Evolutionary conservation across 805 yeast genomes (phyloP).

Genomic region (Wickerhamomyces mucosus): DNA sequence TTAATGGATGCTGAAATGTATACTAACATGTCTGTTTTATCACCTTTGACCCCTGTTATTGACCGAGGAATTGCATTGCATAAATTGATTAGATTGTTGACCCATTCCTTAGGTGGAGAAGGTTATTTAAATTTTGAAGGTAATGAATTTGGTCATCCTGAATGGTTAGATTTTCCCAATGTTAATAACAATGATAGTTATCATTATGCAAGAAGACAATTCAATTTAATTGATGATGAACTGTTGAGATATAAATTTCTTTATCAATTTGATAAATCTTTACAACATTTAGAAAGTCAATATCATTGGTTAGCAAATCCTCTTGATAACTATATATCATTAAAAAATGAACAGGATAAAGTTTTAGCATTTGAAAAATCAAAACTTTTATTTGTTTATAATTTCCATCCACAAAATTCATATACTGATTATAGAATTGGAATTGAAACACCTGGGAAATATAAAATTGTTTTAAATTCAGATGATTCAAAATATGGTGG

Average conservation of each 20-base stretch:
- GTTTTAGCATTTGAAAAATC: conserved; percentile 84
- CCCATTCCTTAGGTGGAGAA: conserved; percentile 93
- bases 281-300: conserved; percentile 67
- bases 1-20: conserved; percentile 98
- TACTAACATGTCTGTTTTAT: conserved; percentile 78
- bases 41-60: conserved; percentile 65
- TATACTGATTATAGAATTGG: conserved; percentile 86
- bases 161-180: conserved; percentile 97
- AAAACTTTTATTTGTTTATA: conserved; percentile 76
- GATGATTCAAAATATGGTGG: conserved; percentile 76
- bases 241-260: conserved; percentile 70
- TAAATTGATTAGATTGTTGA: conserved; percentile 79
- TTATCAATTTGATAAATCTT: conserved; percentile 73
- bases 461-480: conserved; percentile 64
- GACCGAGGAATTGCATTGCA: conserved; percentile 90
- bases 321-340: conserved; percentile 73
- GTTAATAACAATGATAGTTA: conserved; percentile 80
- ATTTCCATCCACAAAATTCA: conserved; percentile 81
- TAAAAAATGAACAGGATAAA: conserved; percentile 85
- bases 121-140: conserved; percentile 96
- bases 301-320: conserved; percentile 64
- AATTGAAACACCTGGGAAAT: conserved; percentile 71
- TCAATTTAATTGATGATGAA: conserved; percentile 75
- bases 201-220: conserved; percentile 93
- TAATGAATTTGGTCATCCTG: conserved; percentile 98